Evolutionary conservation across 805 yeast genomes (phyloP).

Genomic region (Candida ulmi): DNA sequence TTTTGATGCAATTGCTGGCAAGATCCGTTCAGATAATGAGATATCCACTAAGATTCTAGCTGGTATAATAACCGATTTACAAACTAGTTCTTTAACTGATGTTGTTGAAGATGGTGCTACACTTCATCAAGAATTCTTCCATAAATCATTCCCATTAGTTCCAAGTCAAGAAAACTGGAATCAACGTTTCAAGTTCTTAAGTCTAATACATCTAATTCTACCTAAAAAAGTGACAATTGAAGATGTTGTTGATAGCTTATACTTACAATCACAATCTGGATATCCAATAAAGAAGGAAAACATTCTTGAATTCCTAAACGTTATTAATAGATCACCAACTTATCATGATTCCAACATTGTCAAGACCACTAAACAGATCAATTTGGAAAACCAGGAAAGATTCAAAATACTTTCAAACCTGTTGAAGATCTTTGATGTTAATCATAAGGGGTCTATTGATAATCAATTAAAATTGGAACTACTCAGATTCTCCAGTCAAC

Average conservation of each 20-base stretch:
- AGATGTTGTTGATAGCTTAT: slow-evolving; percentile 5
- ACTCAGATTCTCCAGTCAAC: slow-evolving; percentile 18
- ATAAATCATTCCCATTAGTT: slow-evolving; percentile 12
- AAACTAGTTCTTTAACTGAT: slow-evolving; percentile 1
- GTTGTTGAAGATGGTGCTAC: background rate
- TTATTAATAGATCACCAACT: slow-evolving; percentile 1
- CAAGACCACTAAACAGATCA: background rate
- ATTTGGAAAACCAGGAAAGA: slow-evolving; percentile 2
- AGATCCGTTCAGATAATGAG: slow-evolving; percentile 4
- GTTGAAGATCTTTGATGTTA: slow-evolving; percentile 7
- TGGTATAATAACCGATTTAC: slow-evolving; percentile 3
- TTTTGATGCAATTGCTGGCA: slow-evolving; percentile 1
- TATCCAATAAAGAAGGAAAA: slow-evolving; percentile 4
- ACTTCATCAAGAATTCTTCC: background rate
- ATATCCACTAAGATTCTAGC: slow-evolving; percentile 5
- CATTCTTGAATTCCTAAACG: no score
- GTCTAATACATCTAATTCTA: slow-evolving; percentile 8
- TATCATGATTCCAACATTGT: background rate
- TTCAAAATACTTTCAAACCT: slow-evolving; percentile 1
- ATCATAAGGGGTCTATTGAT: slow-evolving; percentile 7
- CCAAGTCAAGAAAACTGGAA: slow-evolving; percentile 15
- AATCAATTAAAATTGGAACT: slow-evolving; percentile 11
- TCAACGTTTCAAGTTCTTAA: slow-evolving; percentile 9
- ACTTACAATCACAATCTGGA: slow-evolving; percentile 16
- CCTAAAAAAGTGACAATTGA: slow-evolving; percentile 4